These are phyloP conservation scores for Alternaria solani DNA, from an alignment of 2,329 filamentous ascomycete species.

Conservation along the genomic window DNA sequence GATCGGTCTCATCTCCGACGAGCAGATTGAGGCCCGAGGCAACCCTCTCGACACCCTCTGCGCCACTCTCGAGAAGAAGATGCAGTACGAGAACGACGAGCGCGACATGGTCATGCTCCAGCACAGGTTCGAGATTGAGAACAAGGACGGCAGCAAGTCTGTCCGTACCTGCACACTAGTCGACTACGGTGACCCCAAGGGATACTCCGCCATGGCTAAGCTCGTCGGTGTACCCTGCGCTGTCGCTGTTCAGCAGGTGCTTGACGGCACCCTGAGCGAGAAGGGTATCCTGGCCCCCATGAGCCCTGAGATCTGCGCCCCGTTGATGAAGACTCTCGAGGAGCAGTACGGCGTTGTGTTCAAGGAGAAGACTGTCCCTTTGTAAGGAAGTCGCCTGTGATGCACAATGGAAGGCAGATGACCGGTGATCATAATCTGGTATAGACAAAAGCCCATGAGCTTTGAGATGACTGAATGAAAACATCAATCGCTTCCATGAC, in stretches of 20 bases:
- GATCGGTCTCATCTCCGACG: constrained; percentile 73
- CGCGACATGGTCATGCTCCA: constrained; percentile 83
- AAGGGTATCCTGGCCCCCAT: constrained; percentile 82
- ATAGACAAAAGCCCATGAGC: constrained; percentile 4
- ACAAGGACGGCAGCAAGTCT: constrained; percentile 79
- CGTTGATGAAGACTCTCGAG: constrained; percentile 79
- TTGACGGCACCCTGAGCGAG: constrained; percentile 75
- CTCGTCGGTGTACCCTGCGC: constrained; percentile 79
- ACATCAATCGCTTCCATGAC: constrained; percentile 2
- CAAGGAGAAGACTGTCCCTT: constrained; percentile 68
- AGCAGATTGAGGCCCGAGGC: constrained; percentile 73
- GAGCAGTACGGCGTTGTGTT: constrained; percentile 78
- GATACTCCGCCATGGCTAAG: constrained; percentile 85
- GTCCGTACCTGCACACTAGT: constrained; percentile 80
- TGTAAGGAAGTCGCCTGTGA: constrained; percentile 18
- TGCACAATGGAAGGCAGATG: background rate
- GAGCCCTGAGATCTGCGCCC: constrained; percentile 73
- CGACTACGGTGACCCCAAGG: constrained; percentile 81
- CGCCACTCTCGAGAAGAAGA: constrained; percentile 87
- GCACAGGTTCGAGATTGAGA: constrained; percentile 85
- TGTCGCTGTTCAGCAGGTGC: constrained; percentile 78
- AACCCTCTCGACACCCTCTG: constrained; percentile 93
- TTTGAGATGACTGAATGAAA: constrained; percentile 1
- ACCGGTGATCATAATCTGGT: constrained; percentile 1
- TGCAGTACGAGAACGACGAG: constrained; percentile 84